Evolutionary conservation across 208 protist genomes (phyloP).

Genomic region (Eutreptiella sp.): DNA sequence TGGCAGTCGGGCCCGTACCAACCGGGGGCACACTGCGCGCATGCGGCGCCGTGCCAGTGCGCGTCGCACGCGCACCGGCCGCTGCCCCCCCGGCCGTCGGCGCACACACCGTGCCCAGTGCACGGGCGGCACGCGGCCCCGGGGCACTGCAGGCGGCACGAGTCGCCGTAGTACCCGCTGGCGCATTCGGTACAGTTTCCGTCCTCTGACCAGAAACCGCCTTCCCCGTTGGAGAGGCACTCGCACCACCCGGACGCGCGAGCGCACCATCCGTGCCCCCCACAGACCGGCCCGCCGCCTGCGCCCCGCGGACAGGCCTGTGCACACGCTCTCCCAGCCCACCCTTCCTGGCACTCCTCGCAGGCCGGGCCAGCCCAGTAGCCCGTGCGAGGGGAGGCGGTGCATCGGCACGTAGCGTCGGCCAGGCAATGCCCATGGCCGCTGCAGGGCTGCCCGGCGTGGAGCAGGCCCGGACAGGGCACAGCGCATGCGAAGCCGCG

Average conservation of each 20-base stretch:
- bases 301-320: conserved; percentile 11
- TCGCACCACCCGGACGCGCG: conserved; percentile 11
- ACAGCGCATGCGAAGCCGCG: background rate
- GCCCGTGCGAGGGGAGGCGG: background rate
- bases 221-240: conserved; percentile 1
- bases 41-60: conserved; percentile 21
- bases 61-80: conserved; percentile 14
- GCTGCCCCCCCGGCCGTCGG: background rate
- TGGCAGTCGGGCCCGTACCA: conserved; percentile 19
- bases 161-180: background rate
- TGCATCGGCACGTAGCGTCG: background rate
- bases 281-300: conserved; percentile 2
- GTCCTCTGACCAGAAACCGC: conserved; percentile 22
- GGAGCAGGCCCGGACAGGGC: background rate
- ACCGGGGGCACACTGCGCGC: background rate
- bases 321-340: background rate
- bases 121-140: background rate
- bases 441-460: conserved; percentile 7
- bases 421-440: conserved; percentile 12
- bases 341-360: conserved; percentile 9
- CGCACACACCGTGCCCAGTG: conserved; percentile 17
- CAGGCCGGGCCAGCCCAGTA: background rate
- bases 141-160: background rate
- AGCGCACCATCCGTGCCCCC: conserved; percentile 24
- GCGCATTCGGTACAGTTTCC: conserved; percentile 1